Evolutionary conservation across 192 early-diverging fungal genomes (phyloP).

Genomic region (Jimgerdemannia flammicorona): DNA sequence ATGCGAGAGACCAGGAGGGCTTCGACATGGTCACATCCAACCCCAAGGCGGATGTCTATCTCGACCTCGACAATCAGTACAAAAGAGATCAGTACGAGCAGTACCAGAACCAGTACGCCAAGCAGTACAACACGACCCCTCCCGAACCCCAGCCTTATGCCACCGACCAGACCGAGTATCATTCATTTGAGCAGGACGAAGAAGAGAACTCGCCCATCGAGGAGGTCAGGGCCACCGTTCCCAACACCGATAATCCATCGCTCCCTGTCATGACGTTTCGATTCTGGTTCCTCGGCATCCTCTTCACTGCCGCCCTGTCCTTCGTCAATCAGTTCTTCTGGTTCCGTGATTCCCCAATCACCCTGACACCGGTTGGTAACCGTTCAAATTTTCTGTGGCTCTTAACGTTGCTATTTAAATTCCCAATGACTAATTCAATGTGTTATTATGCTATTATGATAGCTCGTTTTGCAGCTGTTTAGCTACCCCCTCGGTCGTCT

Average conservation of each 20-base stretch:
- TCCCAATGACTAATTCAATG: too few relatives aligned
- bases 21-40: neutral
- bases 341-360: conserved; percentile 42
- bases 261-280: conserved; percentile 72
- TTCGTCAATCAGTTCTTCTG: conserved; percentile 68
- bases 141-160: neutral
- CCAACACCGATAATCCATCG: conserved; percentile 63
- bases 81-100: neutral
- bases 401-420: too few relatives aligned
- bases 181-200: neutral
- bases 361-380: conserved; percentile 18
- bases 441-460: too few relatives aligned
- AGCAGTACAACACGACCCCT: neutral
- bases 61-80: neutral
- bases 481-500: conserved; percentile 43
- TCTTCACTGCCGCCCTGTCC: conserved; percentile 58
- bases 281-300: conserved; percentile 66
- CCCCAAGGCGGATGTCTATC: too few relatives aligned
- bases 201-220: conserved; percentile 59
- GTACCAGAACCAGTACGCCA: neutral
- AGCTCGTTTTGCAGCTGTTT: conserved; percentile 44
- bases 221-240: conserved; percentile 65
- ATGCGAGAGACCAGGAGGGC: neutral
- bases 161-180: neutral
- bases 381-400: too few relatives aligned